These are phyloP conservation scores for Daedaleopsis nitida DNA, from an alignment of 768 basidiomycete genomes.

Conservation along the genomic window DNA sequence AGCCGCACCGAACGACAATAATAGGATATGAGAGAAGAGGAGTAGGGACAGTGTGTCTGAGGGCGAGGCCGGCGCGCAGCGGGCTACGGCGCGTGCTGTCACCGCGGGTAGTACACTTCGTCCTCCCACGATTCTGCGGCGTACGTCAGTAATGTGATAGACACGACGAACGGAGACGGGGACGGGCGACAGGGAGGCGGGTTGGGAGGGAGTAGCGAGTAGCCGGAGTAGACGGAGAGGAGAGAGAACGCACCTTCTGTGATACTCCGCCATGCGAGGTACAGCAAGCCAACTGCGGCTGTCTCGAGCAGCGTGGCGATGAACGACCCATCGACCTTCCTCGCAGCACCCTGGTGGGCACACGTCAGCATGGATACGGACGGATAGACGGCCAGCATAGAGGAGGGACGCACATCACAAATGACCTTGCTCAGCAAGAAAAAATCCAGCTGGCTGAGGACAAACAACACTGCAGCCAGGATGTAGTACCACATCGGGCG, in stretches of 20 bases:
- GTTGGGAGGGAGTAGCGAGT: too few relatives aligned
- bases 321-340: slow-evolving; percentile 84
- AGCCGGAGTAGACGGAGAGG: too few relatives aligned
- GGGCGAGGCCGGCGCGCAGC: slow-evolving; percentile 2
- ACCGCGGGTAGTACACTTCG: slow-evolving; percentile 45
- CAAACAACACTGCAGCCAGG: slow-evolving; percentile 73
- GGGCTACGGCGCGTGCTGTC: slow-evolving; percentile 10
- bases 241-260: slow-evolving; percentile 76
- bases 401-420: slow-evolving; percentile 55
- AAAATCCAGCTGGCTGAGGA: slow-evolving; percentile 79
- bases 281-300: slow-evolving; percentile 65
- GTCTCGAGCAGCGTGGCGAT: slow-evolving; percentile 85
- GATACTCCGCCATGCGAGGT: slow-evolving; percentile 83
- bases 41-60: too few relatives aligned
- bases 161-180: neutral
- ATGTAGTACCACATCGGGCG: slow-evolving; percentile 81
- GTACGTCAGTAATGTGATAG: neutral
- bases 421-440: slow-evolving; percentile 80
- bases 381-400: neutral
- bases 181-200: neutral
- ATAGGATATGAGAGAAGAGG: neutral
- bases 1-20: neutral
- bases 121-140: slow-evolving; percentile 48
- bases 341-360: slow-evolving; percentile 51
- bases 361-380: neutral